Conservation (phyloP, 2,329 filamentous ascomycete genomes). For the Penicillium digitatum region DNA sequence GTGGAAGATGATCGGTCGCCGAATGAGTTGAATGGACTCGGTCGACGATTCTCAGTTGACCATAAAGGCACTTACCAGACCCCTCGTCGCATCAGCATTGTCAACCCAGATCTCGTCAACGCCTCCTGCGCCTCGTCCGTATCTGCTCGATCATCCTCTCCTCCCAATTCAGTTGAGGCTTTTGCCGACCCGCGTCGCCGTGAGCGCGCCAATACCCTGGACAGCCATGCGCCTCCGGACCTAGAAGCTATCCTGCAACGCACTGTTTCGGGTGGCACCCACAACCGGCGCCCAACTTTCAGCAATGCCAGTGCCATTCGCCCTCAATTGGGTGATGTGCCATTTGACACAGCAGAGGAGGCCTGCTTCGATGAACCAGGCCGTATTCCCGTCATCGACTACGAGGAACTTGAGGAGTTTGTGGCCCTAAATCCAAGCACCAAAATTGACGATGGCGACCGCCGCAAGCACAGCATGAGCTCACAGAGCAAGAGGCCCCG, state of each 20-base stretch:
- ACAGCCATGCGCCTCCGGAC: constrained; percentile 55
- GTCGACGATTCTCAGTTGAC: constrained; percentile 42
- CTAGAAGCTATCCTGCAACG: constrained; percentile 61
- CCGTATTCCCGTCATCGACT: constrained; percentile 79
- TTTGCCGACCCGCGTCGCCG: constrained; percentile 88
- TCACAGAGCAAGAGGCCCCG: constrained; percentile 50
- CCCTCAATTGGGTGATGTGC: constrained; percentile 42
- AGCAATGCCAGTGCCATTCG: constrained; percentile 55
- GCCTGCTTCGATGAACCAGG: constrained; percentile 82
- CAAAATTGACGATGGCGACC: constrained; percentile 35
- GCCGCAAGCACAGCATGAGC: constrained; percentile 47
- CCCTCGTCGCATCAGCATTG: constrained; percentile 35
- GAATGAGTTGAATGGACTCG: constrained; percentile 35
- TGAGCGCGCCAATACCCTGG: constrained; percentile 67
- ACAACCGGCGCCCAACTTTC: constrained; percentile 57
- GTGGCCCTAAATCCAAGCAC: constrained; percentile 60
- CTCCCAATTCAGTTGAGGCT: constrained; percentile 94
- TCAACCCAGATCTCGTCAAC: constrained; percentile 38
- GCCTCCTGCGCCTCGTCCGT: constrained; percentile 48
- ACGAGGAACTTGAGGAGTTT: constrained; percentile 90
- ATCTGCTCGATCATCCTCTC: constrained; percentile 69
- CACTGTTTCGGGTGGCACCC: constrained; percentile 66
- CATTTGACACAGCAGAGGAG: constrained; percentile 49
- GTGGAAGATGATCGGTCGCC: constrained; percentile 63
- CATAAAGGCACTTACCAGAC: constrained; percentile 35